Percentiles rank a stretch among this genome's conserved stretches.
phyloP scores from a whole-genome alignment of 2,329 filamentous ascomycete species.

The Penicillium sp. region DNA sequence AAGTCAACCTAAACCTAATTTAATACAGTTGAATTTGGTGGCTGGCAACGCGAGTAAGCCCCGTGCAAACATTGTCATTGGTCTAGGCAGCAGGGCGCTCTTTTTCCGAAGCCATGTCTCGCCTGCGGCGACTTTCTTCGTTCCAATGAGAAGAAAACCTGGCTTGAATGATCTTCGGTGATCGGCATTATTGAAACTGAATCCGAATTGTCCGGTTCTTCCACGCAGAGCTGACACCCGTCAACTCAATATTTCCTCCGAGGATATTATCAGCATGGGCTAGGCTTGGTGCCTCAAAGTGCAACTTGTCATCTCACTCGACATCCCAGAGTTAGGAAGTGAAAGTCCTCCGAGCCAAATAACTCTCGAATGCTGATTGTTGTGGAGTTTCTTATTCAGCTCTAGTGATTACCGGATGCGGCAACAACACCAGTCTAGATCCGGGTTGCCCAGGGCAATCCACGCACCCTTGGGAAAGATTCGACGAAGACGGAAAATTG shows the following conservation, averaged over 20 bases:
- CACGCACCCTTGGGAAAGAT: neutral
- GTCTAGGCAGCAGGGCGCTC: neutral
- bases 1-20: neutral
- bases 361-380: neutral
- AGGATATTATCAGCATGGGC: neutral
- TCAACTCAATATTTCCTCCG: neutral
- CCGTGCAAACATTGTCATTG: neutral
- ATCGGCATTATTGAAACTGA: neutral
- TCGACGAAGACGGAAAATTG: conserved; percentile 6
- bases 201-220: neutral
- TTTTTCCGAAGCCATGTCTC: neutral
- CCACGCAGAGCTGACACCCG: neutral
- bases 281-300: neutral
- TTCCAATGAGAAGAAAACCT: neutral
- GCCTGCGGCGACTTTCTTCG: neutral
- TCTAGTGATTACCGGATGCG: neutral
- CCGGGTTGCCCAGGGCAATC: neutral
- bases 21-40: neutral
- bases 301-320: neutral
- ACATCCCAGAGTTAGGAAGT: neutral
- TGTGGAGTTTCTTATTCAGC: neutral
- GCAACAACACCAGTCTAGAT: neutral
- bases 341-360: neutral
- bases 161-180: neutral
- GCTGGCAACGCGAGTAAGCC: neutral